Evolutionary conservation across 129 eudicot species (phyloP), one percentile per base, ranked within the genome.

Genomic region (Ambrosia artemisiifolia): DNA sequence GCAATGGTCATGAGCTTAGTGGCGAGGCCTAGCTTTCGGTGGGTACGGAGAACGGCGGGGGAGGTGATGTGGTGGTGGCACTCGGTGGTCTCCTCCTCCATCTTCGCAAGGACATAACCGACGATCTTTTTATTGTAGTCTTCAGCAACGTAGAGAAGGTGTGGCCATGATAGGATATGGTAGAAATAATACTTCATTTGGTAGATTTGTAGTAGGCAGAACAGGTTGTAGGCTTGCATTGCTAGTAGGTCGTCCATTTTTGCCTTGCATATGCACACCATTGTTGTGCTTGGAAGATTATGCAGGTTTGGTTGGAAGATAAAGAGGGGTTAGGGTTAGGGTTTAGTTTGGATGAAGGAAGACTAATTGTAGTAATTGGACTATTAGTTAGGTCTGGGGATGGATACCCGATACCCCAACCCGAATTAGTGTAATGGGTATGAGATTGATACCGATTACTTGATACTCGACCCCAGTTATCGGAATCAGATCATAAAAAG

Each of bases 1-100:
- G 97, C 96, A 28, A 94, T 96, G 34, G 97, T 86, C 97, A 92
- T 92, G 69, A 92, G 87, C 77, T 92, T 92, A n/a, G 96, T 92
- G 30, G 97, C 97, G 33, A 92, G 81, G 35, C 97, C 97, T n/a
- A 92, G 69, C 66, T 92, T 92, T 6, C 77, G 63, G 74, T 92
- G 97, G 19, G 97, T 88, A 5, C 97, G 79, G 71, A 92, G 87
- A 3, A 92, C 97, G 56, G 97, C 97, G 9, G 88, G 89, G 6
- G 97, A 92, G 28, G 97, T 92, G 50, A 92, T 92, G 77, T 92
- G 97, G 36, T 96, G 96, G 66, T 92, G 97, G 65, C 96, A 92
- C 78, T 92, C 97, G 11, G 94, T 62, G 79, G 80, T 83, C 33
- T 92, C 97, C 69, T 92, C 97, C 50, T 92, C 97, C 97, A 92